phyloP scores from a whole-genome alignment of 495 filamentous ascomycete genomes.

The Podospora comata region DNA sequence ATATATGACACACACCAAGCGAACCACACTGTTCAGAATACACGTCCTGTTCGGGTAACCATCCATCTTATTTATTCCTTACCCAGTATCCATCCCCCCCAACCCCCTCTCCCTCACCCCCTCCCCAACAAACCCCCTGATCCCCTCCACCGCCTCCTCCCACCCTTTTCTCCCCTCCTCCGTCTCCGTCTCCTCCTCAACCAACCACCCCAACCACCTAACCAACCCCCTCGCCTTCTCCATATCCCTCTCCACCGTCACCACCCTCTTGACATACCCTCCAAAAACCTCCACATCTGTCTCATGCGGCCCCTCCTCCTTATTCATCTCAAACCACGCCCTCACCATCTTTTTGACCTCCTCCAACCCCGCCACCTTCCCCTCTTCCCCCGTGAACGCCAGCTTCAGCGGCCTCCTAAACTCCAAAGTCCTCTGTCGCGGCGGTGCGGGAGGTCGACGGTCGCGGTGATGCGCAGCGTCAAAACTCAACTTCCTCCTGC shows the following conservation, averaged over 20 bases:
- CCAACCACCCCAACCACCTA: conserved; percentile 69
- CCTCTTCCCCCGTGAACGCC: conserved; percentile 30
- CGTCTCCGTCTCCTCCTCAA: conserved; percentile 48
- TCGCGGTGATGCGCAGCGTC: too few relatives aligned
- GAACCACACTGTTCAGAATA: too few relatives aligned
- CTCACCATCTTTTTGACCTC: conserved; percentile 48
- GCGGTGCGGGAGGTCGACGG: not conserved
- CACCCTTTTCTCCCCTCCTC: conserved; percentile 35
- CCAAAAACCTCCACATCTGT: conserved; percentile 73
- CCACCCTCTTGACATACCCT: conserved; percentile 64
- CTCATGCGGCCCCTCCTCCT: conserved; percentile 64
- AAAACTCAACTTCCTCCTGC: conserved; percentile 47
- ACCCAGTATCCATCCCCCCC: conserved; percentile 54
- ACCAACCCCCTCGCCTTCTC: conserved; percentile 44
- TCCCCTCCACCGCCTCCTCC: conserved; percentile 47
- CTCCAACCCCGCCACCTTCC: conserved; percentile 25
- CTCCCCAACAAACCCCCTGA: conserved; percentile 58
- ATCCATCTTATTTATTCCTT: not conserved
- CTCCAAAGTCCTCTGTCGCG: conserved; percentile 32
- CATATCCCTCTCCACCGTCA: conserved; percentile 70
- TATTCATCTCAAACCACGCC: conserved; percentile 66
- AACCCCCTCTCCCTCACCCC: conserved; percentile 63
- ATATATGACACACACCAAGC: too few relatives aligned
- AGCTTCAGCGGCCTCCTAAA: conserved; percentile 39
- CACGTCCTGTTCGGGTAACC: too few relatives aligned